phyloP scores from a whole-genome alignment of 805 yeast genomes.

The Phaffomyces antillensis region DNA sequence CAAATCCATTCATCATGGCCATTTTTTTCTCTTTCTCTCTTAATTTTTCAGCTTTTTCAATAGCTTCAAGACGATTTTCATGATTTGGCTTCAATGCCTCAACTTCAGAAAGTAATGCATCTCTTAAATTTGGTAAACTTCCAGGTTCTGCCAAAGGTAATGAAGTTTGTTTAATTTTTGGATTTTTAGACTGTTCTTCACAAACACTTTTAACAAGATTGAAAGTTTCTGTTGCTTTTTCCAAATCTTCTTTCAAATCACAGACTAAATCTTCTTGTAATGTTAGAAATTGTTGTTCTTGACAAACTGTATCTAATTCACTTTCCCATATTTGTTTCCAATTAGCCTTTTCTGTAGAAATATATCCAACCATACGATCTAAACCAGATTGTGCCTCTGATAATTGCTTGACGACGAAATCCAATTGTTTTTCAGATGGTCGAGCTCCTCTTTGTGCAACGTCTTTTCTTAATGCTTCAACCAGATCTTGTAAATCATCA shows the following conservation, averaged over 20 bases:
- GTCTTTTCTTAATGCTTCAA: constrained; percentile 84
- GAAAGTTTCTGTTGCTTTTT: constrained; percentile 75
- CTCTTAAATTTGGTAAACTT: constrained; percentile 51
- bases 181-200: constrained; percentile 63
- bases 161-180: constrained; percentile 31
- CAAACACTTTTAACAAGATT: constrained; percentile 75
- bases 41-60: constrained; percentile 76
- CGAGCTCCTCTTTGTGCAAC: constrained; percentile 88
- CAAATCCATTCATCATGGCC: constrained; percentile 55
- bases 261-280: constrained; percentile 80
- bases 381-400: constrained; percentile 47
- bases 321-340: constrained; percentile 93
- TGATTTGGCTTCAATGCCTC: constrained; percentile 76
- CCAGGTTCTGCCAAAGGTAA: constrained; percentile 57
- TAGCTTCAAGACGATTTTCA: constrained; percentile 79
- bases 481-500: constrained; percentile 86
- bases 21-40: constrained; percentile 64
- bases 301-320: constrained; percentile 83
- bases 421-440: constrained; percentile 68
- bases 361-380: constrained; percentile 48
- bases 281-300: constrained; percentile 88
- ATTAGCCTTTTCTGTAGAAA: constrained; percentile 63
- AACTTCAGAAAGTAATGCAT: constrained; percentile 77
- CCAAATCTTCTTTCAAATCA: constrained; percentile 76
- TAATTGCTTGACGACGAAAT: constrained; percentile 58